Evolutionary conservation across 768 basidiomycete species (phyloP).

Genomic region (Ramaria rubella): DNA sequence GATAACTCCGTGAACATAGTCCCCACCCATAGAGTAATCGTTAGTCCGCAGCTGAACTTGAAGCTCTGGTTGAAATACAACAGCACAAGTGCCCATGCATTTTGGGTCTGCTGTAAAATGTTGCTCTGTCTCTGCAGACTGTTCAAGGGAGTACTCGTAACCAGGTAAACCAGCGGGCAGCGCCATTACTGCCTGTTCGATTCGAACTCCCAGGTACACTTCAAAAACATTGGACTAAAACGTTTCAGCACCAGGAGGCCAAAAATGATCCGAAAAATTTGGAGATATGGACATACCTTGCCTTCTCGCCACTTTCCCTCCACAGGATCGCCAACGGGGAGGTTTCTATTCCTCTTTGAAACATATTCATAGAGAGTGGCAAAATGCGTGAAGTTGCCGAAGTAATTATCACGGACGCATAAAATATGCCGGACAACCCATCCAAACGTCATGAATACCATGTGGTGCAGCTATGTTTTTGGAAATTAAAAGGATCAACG

Average conservation of each 20-base stretch:
- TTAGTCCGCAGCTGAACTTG: conserved; percentile 74
- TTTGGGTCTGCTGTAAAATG: conserved; percentile 18
- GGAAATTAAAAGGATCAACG: neutral
- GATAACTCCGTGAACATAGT: neutral
- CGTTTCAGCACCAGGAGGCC: neutral
- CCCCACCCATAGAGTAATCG: conserved; percentile 82
- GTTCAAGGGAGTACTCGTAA: conserved; percentile 35
- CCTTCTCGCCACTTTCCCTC: conserved; percentile 72
- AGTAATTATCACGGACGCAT: conserved; percentile 87
- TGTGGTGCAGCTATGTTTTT: conserved; percentile 38
- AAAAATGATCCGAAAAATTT: neutral
- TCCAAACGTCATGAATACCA: conserved; percentile 66
- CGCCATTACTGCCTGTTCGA: conserved; percentile 49
- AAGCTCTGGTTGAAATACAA: conserved; percentile 56
- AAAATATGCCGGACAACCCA: conserved; percentile 89
- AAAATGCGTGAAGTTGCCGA: conserved; percentile 91
- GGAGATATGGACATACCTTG: conserved; percentile 41
- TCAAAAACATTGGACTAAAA: conserved; percentile 79
- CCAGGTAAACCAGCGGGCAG: conserved; percentile 66
- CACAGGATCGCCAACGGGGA: conserved; percentile 75
- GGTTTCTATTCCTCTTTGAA: conserved; percentile 50
- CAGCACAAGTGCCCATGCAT: conserved; percentile 47
- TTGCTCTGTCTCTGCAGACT: conserved; percentile 15
- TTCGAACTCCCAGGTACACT: conserved; percentile 51
- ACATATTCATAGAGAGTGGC: conserved; percentile 83